Percentiles rank a stretch among this genome's conserved stretches.
These are phyloP conservation scores for Alisma plantagoaquatica DNA, from an alignment of 106 monocot species.

Conservation along the genomic window DNA sequence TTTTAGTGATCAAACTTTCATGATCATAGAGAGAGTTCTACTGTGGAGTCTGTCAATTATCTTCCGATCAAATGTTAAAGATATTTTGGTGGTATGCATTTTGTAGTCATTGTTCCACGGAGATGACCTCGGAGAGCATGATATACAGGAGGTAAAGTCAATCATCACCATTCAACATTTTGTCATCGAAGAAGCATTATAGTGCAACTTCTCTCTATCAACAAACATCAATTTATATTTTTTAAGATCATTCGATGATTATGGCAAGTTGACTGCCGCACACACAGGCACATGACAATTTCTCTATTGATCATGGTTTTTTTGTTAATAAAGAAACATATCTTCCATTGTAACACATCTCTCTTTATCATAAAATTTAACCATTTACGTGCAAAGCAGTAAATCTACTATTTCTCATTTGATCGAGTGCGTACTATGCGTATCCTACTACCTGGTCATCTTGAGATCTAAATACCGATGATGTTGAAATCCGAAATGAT, in stretches of 20 bases:
- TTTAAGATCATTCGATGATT: background rate
- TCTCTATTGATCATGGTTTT: background rate
- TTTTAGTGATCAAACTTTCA: background rate
- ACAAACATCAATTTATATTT: background rate
- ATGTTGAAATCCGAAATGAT: too few relatives aligned
- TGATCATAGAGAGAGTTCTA: background rate
- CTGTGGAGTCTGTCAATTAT: background rate
- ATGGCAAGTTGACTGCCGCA: background rate
- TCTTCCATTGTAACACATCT: background rate
- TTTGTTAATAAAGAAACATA: background rate
- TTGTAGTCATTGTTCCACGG: slow-evolving; percentile 69
- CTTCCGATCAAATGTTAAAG: too few relatives aligned
- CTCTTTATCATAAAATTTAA: too few relatives aligned
- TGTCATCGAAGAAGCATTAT: too few relatives aligned
- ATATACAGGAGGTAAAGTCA: slow-evolving; percentile 78
- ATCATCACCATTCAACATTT: background rate
- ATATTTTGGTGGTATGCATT: slow-evolving; percentile 2
- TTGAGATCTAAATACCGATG: too few relatives aligned
- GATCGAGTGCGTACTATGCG: too few relatives aligned
- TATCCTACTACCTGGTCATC: too few relatives aligned
- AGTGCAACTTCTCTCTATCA: too few relatives aligned
- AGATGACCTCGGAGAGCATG: slow-evolving; percentile 52
- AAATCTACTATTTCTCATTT: too few relatives aligned
- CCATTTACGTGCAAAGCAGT: too few relatives aligned
- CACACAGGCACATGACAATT: too few relatives aligned